Percentiles rank a stretch among this genome's conserved stretches.
Conservation (phyloP, 345 rosid species). For the Salix dunnii region DNA sequence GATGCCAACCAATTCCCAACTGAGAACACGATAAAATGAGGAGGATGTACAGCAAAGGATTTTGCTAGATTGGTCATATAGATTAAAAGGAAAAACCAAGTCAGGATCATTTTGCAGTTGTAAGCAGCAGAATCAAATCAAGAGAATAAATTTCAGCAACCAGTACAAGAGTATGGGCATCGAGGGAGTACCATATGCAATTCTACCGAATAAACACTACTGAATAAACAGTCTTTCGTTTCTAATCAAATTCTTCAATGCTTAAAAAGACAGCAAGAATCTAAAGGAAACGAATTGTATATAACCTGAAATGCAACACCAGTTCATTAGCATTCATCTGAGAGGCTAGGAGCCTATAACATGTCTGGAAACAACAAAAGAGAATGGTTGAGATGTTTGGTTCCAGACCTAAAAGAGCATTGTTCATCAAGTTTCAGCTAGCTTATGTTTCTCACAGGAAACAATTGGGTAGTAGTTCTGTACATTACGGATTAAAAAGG, state of each 20-base stretch:
- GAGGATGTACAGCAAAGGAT: no score
- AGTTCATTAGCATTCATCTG: background rate
- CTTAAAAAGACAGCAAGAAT: background rate
- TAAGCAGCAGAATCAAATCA: background rate
- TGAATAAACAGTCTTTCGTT: background rate
- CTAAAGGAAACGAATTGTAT: background rate
- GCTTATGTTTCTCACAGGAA: slow-evolving; percentile 9
- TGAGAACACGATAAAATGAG: no score
- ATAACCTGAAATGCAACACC: background rate
- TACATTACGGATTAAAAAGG: background rate
- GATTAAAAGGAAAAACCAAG: background rate
- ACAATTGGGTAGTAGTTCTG: background rate
- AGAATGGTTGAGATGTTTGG: background rate
- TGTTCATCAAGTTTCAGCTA: background rate
- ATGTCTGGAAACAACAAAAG: background rate
- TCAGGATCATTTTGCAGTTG: background rate
- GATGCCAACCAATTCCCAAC: background rate
- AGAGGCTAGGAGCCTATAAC: background rate
- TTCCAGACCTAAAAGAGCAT: background rate
- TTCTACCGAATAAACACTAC: background rate
- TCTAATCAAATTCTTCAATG: background rate
- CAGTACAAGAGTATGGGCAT: background rate
- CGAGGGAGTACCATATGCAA: background rate
- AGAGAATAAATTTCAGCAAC: background rate
- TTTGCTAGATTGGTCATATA: no score